Evolutionary conservation across 495 filamentous ascomycete species (phyloP), one percentile per base, ranked within the genome.

Genomic region (Achaetomiella virescens): DNA sequence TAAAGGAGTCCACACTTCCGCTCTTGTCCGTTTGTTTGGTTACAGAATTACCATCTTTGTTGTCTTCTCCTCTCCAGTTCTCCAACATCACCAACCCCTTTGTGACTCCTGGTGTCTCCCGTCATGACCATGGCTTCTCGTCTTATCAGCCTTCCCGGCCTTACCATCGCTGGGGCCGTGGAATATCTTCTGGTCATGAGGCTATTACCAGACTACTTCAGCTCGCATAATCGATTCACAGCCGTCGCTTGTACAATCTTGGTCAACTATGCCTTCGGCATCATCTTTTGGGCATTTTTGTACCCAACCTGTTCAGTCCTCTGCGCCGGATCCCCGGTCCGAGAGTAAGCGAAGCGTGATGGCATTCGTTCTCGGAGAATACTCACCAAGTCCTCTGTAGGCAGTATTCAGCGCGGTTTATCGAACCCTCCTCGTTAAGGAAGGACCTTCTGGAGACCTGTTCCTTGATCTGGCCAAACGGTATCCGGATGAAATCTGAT

Each of bases 261-360:
- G 48, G 35, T 41, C 48, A 51, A 51, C 35, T 51, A 51, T 40
- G 48, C 21, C 35, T 51, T 51, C 35, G 48, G 48, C 12, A 8
- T 51, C 48, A 41, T 51, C 21, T 51, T 51, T n/a, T 51, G 48
- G 48, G 48, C 21, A 10, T 11, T 51, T 40, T 7, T 51, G 35
- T 51, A 51, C 35, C 48, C 21, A 51, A 36, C 20, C 10, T 51
- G 10, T 29, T 51, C 48, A 51, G 48, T 12, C 48, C 48, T 41
- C n/a, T 51, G 36, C 48, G 48, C 12, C 33, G n/a, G 1, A 15
- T 51, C 48, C 22, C 20, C 14, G 48, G 48, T 17, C 48, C 48
- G 2, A 51, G 22, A 20, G 48, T 51, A 51, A 40, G 48, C 27
- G 35, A 18, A 38, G 0, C 35, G 2, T 10, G 6, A 42, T 42